phyloP scores from a whole-genome alignment of 2,329 filamentous ascomycete species.

The Pseudogymnoascus sp. region DNA sequence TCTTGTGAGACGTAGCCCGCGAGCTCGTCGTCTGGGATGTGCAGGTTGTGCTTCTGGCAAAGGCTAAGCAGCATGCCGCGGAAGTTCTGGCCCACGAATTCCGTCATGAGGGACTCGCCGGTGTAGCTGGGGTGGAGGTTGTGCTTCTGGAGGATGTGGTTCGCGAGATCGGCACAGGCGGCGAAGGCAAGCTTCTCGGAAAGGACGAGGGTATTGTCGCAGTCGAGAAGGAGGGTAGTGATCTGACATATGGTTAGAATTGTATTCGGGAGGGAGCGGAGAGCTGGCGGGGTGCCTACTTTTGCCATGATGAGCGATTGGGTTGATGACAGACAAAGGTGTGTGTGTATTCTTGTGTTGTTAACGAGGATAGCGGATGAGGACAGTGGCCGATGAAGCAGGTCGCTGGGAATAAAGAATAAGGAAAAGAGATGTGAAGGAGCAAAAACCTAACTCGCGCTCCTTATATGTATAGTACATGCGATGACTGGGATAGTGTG shows the following conservation, averaged over 20 bases:
- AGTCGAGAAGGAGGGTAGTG: slow-evolving; percentile 67
- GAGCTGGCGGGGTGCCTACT: background rate
- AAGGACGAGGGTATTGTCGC: slow-evolving; percentile 87
- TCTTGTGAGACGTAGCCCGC: slow-evolving; percentile 68
- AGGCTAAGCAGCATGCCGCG: slow-evolving; percentile 79
- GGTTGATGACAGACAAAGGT: background rate
- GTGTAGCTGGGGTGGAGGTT: slow-evolving; percentile 64
- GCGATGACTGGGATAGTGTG: too few species aligned
- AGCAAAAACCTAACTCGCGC: too few species aligned
- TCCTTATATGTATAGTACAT: too few species aligned
- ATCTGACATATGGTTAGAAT: slow-evolving; percentile 38
- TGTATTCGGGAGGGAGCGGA: background rate
- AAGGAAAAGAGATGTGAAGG: background rate
- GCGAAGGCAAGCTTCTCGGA: slow-evolving; percentile 88
- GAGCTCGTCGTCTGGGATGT: slow-evolving; percentile 58
- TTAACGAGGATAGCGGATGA: background rate
- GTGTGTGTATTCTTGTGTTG: background rate
- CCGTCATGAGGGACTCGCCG: slow-evolving; percentile 66
- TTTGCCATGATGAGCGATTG: background rate
- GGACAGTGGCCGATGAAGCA: background rate
- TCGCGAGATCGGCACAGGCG: slow-evolving; percentile 82
- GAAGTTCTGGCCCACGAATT: slow-evolving; percentile 94
- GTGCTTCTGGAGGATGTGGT: slow-evolving; percentile 68
- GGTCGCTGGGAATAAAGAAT: background rate
- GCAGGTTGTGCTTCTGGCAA: slow-evolving; percentile 67